Conservation (phyloP, 2,329 filamentous ascomycete species). For the Didymella glomerata region DNA sequence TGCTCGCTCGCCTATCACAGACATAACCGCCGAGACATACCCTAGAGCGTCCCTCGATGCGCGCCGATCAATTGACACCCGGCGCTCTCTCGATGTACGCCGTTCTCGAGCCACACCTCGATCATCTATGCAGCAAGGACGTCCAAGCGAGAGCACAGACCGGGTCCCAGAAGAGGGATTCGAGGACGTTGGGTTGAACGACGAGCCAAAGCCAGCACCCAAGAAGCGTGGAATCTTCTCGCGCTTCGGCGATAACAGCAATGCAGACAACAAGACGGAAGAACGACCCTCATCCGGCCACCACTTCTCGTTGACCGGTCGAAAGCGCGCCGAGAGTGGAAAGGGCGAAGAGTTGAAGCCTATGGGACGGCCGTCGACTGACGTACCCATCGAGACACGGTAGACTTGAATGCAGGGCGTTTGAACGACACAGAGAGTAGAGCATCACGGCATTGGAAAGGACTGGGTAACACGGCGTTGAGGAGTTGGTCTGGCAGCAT, state of each 20-base stretch:
- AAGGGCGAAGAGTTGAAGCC: constrained; percentile 75
- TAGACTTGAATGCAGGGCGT: constrained; percentile 21
- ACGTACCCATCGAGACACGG: constrained; percentile 39
- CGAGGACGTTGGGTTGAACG: constrained; percentile 87
- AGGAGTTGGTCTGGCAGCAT: constrained; percentile 26
- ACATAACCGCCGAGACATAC: constrained; percentile 61
- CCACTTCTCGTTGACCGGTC: constrained; percentile 72
- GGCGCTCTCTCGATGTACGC: constrained; percentile 61
- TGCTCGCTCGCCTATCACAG: constrained; percentile 79
- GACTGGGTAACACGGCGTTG: constrained; percentile 24
- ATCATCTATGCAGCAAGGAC: constrained; percentile 66
- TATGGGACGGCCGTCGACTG: constrained; percentile 59
- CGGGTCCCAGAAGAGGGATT: constrained; percentile 80
- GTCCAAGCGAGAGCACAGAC: constrained; percentile 65
- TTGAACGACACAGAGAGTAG: constrained; percentile 8
- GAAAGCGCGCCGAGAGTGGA: constrained; percentile 74
- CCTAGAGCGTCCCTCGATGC: constrained; percentile 62
- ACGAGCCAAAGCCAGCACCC: constrained; percentile 70
- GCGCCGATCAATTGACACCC: constrained; percentile 83
- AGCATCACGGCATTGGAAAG: neutral
- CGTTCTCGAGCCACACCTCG: constrained; percentile 65
- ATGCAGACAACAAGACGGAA: constrained; percentile 43
- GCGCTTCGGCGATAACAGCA: constrained; percentile 72
- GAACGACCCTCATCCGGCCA: constrained; percentile 56
- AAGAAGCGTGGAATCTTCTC: constrained; percentile 85